Percentiles rank a stretch among this genome's conserved stretches.
phyloP scores from a whole-genome alignment of 148 eudicot genomes.

The Silene latifolia region DNA sequence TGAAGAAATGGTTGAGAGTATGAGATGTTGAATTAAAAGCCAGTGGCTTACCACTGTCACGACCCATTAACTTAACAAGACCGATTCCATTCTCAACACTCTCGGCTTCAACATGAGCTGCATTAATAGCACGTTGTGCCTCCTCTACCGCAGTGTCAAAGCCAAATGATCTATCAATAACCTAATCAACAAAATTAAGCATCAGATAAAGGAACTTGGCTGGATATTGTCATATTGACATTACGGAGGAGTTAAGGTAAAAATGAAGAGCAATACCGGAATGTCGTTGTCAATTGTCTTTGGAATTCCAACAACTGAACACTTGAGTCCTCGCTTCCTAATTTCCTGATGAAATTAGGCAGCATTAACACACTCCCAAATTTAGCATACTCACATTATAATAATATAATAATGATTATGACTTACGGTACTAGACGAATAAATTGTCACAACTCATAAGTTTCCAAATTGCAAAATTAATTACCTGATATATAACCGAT shows the following conservation, averaged over 20 bases:
- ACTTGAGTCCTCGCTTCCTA: constrained; percentile 72
- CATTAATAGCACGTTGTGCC: constrained; percentile 86
- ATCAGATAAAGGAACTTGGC: not conserved
- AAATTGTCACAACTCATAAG: not conserved
- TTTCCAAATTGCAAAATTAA: not conserved
- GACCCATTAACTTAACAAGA: constrained; percentile 87
- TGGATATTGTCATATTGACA: not conserved
- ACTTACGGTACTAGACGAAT: not conserved
- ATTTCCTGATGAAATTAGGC: constrained; percentile 48
- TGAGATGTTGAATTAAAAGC: not conserved
- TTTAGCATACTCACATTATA: not conserved
- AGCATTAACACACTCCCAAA: not conserved
- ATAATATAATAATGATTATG: not conserved
- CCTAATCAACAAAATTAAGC: constrained; percentile 29
- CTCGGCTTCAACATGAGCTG: constrained; percentile 86
- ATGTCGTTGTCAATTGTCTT: constrained; percentile 92
- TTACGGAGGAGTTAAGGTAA: not conserved
- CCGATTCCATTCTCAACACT: constrained; percentile 83
- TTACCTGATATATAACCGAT: constrained; percentile 72
- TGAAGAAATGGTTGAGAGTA: not conserved
- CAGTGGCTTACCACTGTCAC: constrained; percentile 60
- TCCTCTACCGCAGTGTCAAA: constrained; percentile 95
- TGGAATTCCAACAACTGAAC: constrained; percentile 75
- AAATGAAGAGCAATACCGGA: constrained; percentile 46
- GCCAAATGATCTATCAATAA: constrained; percentile 91